Conservation (phyloP, 345 rosid species). For the Laguncularia racemosa region DNA sequence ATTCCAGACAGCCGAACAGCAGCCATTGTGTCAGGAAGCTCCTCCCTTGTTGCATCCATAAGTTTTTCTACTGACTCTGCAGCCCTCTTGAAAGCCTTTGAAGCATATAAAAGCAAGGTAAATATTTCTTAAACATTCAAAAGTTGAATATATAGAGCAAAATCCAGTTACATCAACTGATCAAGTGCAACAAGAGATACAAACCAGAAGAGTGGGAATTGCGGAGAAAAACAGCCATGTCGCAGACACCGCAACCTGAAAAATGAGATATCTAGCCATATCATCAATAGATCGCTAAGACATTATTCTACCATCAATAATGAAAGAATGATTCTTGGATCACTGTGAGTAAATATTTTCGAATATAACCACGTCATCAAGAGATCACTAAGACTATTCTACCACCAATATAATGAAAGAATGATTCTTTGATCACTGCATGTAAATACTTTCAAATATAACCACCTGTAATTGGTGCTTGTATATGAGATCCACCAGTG, state of each 20-base stretch:
- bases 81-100: slow-evolving; percentile 75
- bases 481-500: too few species aligned
- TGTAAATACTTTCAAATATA: too few species aligned
- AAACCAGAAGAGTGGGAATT: slow-evolving; percentile 79
- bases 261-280: background rate
- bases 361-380: too few species aligned
- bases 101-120: background rate
- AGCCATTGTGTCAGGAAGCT: slow-evolving; percentile 92
- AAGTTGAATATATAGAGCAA: background rate
- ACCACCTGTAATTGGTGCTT: too few species aligned
- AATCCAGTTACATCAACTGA: background rate
- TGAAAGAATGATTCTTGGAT: too few species aligned
- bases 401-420: too few species aligned
- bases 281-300: background rate
- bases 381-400: too few species aligned
- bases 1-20: slow-evolving; percentile 82
- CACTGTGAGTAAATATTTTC: too few species aligned
- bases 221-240: slow-evolving; percentile 83
- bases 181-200: slow-evolving; percentile 1
- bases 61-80: slow-evolving; percentile 84
- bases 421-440: too few species aligned
- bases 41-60: slow-evolving; percentile 80
- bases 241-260: slow-evolving; percentile 72
- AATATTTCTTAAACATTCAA: background rate
- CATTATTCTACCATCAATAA: background rate